Base-by-base conservation (phyloP, 164 flowering plant genomes). In the Stephania japonica region DNA sequence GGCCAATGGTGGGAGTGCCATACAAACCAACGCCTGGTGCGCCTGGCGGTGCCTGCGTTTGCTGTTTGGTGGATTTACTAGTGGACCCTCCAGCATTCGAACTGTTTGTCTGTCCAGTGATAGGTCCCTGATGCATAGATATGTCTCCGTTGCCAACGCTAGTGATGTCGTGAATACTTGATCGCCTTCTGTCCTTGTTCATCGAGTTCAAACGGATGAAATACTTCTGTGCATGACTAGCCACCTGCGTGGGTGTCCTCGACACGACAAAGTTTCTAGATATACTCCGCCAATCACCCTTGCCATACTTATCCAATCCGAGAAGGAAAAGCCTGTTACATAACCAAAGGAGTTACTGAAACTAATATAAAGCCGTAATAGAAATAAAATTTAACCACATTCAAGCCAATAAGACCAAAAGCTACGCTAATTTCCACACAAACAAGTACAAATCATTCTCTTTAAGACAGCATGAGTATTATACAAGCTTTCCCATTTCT, bases 211-310 rank as follows among this genome's bases (percentile, higher is more conserved):
- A 73, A 66, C 98, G 93, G 56, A 91, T 93, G 82, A 91, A 93
- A 74, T 91, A 93, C 78, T 93, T 93, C 69, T 93, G 98, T 0
- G 98, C 98, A 78, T 92, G 98, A 80, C 98, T 93, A 2, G 97
- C 97, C 72, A 92, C 97, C 80, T 92, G 97, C 11, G 97, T 92
- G 7, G 98, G 98, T 6, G 98, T 93, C 75, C 98, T 85, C 1
- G 98, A 87, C 56, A 90, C 91, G 69, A 93, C 98, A 76, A 88
- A 93, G 81, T 93, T 91, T 4, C 98, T 82, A 2, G 98, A 93
- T 75, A 93, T 93, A 78, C 97, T 93, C 53, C 98, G 83, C 98
- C 98, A 93, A 70, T 93, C 98, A 6, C 98, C 98, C 79, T 93
- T 93, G 42, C 98, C 98, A 72, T 91, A 93, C 72, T 93, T 91